phyloP scores from a whole-genome alignment of 805 yeast species.

The Candida pseudoglaebosa region DNA sequence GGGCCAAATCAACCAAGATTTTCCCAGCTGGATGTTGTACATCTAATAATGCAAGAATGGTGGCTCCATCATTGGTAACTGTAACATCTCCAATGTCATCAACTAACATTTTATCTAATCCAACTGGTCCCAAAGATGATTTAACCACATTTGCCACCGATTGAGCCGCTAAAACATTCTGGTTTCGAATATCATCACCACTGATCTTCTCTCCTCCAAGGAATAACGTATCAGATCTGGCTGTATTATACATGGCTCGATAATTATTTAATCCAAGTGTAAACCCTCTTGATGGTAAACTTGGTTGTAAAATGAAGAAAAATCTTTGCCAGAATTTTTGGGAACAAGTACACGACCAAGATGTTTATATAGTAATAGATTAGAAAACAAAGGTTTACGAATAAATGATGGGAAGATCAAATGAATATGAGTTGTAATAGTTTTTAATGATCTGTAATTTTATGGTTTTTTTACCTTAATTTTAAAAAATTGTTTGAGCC shows the following conservation, averaged over 20 bases:
- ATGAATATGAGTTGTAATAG: not conserved
- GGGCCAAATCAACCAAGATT: slow-evolving; percentile 93
- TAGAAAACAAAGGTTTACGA: slow-evolving; percentile 2
- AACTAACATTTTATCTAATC: slow-evolving; percentile 96
- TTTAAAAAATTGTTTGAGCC: too few relatives aligned
- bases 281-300: slow-evolving; percentile 9
- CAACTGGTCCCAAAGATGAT: slow-evolving; percentile 96
- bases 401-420: not conserved
- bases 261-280: slow-evolving; percentile 2
- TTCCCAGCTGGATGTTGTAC: slow-evolving; percentile 99
- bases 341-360: slow-evolving; percentile 1
- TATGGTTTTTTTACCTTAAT: too few relatives aligned
- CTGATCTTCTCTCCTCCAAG: slow-evolving; percentile 94
- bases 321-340: not conserved
- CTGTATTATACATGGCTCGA: slow-evolving; percentile 59
- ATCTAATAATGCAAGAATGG: slow-evolving; percentile 82
- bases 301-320: slow-evolving; percentile 9
- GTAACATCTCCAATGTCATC: slow-evolving; percentile 99
- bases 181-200: slow-evolving; percentile 95
- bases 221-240: slow-evolving; percentile 89
- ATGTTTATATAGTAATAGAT: slow-evolving; percentile 2
- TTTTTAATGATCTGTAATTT: too few relatives aligned
- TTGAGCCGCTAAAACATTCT: slow-evolving; percentile 90
- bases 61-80: slow-evolving; percentile 98
- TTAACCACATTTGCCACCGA: slow-evolving; percentile 82